These are phyloP conservation scores for Colletotrichum echinochloae DNA, from an alignment of 2,329 filamentous ascomycete genomes.

Conservation along the genomic window DNA sequence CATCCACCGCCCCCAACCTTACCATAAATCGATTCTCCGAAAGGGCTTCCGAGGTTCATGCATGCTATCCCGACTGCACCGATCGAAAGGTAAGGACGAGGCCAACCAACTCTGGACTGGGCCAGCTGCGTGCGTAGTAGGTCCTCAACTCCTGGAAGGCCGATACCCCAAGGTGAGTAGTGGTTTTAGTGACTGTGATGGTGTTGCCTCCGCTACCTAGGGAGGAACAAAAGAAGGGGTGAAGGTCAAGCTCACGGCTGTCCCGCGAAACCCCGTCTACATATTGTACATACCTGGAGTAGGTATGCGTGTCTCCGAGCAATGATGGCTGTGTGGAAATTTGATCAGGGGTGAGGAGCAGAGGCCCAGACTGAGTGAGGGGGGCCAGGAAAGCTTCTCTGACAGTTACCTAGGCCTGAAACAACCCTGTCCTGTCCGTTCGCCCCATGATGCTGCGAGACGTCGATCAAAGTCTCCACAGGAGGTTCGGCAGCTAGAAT, in stretches of 20 bases:
- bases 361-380: background rate
- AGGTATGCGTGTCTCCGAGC: background rate
- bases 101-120: background rate
- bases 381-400: slow-evolving; percentile 31
- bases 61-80: slow-evolving; percentile 25
- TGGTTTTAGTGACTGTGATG: slow-evolving; percentile 1
- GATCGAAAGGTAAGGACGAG: slow-evolving; percentile 12
- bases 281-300: background rate
- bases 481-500: slow-evolving; percentile 29
- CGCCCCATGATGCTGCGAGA: slow-evolving; percentile 30
- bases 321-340: background rate
- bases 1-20: slow-evolving; percentile 6
- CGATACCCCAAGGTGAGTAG: slow-evolving; percentile 1
- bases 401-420: slow-evolving; percentile 35
- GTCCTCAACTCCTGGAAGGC: slow-evolving; percentile 1
- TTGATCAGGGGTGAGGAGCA: background rate
- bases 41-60: slow-evolving; percentile 19
- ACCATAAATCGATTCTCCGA: slow-evolving; percentile 1
- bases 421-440: slow-evolving; percentile 37
- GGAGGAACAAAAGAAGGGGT: background rate
- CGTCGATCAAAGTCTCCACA: slow-evolving; percentile 38
- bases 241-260: background rate
- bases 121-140: background rate
- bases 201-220: too few relatives aligned
- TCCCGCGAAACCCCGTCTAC: background rate